Evolutionary conservation across 202 grass and related monocot species (phyloP).

Genomic region (Panicum hallii): DNA sequence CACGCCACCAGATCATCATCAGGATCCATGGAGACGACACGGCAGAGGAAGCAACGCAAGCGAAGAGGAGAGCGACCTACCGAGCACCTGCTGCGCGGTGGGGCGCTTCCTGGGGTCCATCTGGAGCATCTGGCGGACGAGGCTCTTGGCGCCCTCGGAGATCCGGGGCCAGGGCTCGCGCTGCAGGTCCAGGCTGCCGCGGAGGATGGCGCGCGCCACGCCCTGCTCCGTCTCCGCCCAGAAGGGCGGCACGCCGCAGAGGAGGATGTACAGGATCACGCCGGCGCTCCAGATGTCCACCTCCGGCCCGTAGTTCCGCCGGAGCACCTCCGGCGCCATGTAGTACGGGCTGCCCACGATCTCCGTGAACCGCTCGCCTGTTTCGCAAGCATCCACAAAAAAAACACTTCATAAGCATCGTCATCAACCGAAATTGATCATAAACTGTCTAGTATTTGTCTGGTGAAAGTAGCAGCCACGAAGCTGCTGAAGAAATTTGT

Average conservation of each 20-base stretch:
- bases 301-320: constrained; percentile 59
- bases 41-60: background rate
- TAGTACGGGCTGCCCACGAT: constrained; percentile 78
- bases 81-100: constrained; percentile 70
- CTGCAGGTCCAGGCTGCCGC: constrained; percentile 58
- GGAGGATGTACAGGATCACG: constrained; percentile 72
- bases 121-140: constrained; percentile 70
- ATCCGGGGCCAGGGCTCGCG: constrained; percentile 73
- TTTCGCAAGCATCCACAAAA: background rate
- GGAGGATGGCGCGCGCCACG: constrained; percentile 71
- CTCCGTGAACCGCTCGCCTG: constrained; percentile 68
- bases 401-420: background rate
- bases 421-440: background rate
- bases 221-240: constrained; percentile 79
- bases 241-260: constrained; percentile 61
- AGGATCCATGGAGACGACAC: background rate
- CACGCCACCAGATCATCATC: background rate
- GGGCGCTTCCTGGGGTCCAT: constrained; percentile 63
- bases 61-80: background rate
- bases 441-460: too few species aligned
- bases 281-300: constrained; percentile 68
- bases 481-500: background rate
- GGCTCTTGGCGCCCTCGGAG: constrained; percentile 65
- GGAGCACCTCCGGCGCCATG: constrained; percentile 68
- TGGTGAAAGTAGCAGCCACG: background rate